Base-by-base conservation (phyloP, 345 rosid genomes). In the Eucalyptus curtisii region DNA sequence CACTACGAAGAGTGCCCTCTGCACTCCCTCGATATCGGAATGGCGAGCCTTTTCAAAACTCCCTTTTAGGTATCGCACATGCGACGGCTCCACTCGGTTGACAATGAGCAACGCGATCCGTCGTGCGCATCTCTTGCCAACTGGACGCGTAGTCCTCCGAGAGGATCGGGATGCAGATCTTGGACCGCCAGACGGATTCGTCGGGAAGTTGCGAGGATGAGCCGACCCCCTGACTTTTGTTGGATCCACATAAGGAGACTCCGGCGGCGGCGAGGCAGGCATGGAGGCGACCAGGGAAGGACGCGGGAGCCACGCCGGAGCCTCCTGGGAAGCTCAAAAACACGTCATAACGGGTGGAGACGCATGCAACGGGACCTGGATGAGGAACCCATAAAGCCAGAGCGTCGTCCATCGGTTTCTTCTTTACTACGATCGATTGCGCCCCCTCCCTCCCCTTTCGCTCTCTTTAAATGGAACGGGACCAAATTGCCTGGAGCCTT, bases 401-500 rank as follows among this genome's bases (percentile, higher is more conserved):
- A 33, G 81, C 44, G 19, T 19, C 25, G 44, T 8, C 81, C 44
- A 68, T 68, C 42, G 44, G 5, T 31, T 68, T 68, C 80, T 33
- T 68, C 20, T 33, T 13, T 16, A 52, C 24, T 33, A 40, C 33
- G 80, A 17, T 68, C 42, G 80, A 17, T 31, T 16, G 44, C 8
- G 42, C 80, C 25, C 42, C 81, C 13, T 17, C 24, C 40, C 16
- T 61, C 71, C 27, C 17, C 68, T 6, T 31, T 24, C 22, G 27
- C 68, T 59, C 68, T 59, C 15, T 12, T 6, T 59, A 25, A 25
- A 27, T 6, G 13, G 8, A 49, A 49, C 50, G 16, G 50, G 68
- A 27, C 30, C 61, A 4, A 22, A 55, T 9, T 22, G 12, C 61
- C 27, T 0, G 13, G 30, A 1, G 13, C 30, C 61, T 22, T 9